Evolutionary conservation across 2,329 filamentous ascomycete genomes (phyloP).

Genomic region (Hypoxylon sp.): DNA sequence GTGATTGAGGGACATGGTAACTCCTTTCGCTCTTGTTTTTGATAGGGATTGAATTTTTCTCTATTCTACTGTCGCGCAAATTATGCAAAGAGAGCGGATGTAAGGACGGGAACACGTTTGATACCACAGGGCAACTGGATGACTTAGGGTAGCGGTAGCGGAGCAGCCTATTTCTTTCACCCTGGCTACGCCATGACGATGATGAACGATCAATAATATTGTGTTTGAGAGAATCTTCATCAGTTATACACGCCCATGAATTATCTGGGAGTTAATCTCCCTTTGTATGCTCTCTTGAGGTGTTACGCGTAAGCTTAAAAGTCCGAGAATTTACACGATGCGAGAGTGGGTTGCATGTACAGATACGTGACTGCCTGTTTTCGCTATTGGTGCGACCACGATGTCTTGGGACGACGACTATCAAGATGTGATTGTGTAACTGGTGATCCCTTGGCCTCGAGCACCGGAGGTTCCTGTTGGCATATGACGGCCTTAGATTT

Average conservation of each 20-base stretch:
- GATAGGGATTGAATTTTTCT: conserved; percentile 10
- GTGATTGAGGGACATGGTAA: conserved; percentile 13
- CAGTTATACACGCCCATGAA: background rate
- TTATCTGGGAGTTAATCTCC: background rate
- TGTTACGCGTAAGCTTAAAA: conserved; percentile 18
- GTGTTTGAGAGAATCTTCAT: conserved; percentile 10
- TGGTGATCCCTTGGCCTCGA: conserved; percentile 28
- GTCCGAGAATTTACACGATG: conserved; percentile 20
- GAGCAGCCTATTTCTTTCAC: conserved; percentile 11
- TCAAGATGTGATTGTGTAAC: conserved; percentile 30
- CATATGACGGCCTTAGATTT: conserved; percentile 16
- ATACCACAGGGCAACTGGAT: conserved; percentile 30
- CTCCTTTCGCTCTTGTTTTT: background rate
- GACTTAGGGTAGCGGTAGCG: conserved; percentile 15
- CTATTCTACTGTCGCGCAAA: conserved; percentile 1
- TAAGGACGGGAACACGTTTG: conserved; percentile 20
- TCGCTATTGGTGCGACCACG: conserved; percentile 23
- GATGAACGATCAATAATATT: conserved; percentile 23
- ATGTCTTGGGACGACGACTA: conserved; percentile 13
- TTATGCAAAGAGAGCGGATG: conserved; percentile 9
- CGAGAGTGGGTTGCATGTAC: conserved; percentile 28
- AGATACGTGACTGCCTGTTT: conserved; percentile 4
- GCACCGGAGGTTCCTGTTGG: background rate
- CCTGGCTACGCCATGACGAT: conserved; percentile 25
- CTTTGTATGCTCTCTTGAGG: conserved; percentile 21